These are phyloP conservation scores for Nemania abortiva DNA, from an alignment of 2,329 filamentous ascomycete genomes.

Conservation along the genomic window DNA sequence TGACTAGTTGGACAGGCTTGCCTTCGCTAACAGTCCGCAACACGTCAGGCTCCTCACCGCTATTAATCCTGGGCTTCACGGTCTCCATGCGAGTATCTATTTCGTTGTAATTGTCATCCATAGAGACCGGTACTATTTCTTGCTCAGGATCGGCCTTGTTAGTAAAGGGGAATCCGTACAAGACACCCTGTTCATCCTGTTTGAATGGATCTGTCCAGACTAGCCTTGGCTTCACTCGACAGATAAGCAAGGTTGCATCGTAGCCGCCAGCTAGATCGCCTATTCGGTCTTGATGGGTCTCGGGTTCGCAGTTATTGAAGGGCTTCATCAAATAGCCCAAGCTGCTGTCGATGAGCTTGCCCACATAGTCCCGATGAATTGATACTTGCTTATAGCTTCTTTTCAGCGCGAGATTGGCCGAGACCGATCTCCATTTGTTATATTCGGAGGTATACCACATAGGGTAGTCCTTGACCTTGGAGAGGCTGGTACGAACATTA, in stretches of 20 bases:
- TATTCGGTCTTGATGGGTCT: neutral
- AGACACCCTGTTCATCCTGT: slow-evolving; percentile 9
- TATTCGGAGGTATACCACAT: slow-evolving; percentile 10
- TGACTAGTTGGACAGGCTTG: slow-evolving; percentile 18
- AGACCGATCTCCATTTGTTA: slow-evolving; percentile 22
- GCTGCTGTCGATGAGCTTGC: slow-evolving; percentile 8
- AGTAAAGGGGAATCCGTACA: slow-evolving; percentile 17
- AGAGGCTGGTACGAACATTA: neutral
- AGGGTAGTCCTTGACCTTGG: slow-evolving; percentile 4
- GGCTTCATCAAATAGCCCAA: slow-evolving; percentile 22
- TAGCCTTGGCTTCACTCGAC: slow-evolving; percentile 15
- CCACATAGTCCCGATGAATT: slow-evolving; percentile 6
- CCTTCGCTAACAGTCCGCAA: slow-evolving; percentile 12
- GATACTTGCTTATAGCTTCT: neutral
- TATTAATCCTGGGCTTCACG: neutral
- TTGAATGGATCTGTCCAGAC: slow-evolving; percentile 24
- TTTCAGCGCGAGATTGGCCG: slow-evolving; percentile 2
- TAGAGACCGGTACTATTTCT: neutral
- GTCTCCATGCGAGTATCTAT: slow-evolving; percentile 5
- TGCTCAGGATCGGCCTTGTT: slow-evolving; percentile 13
- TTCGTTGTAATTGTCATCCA: neutral
- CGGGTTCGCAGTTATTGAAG: neutral
- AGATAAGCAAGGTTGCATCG: slow-evolving; percentile 14
- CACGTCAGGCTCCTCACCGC: neutral
- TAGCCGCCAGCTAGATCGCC: neutral